These are phyloP conservation scores for Leptographium wingfieldii DNA, from an alignment of 2,329 filamentous ascomycete genomes.

Conservation along the genomic window DNA sequence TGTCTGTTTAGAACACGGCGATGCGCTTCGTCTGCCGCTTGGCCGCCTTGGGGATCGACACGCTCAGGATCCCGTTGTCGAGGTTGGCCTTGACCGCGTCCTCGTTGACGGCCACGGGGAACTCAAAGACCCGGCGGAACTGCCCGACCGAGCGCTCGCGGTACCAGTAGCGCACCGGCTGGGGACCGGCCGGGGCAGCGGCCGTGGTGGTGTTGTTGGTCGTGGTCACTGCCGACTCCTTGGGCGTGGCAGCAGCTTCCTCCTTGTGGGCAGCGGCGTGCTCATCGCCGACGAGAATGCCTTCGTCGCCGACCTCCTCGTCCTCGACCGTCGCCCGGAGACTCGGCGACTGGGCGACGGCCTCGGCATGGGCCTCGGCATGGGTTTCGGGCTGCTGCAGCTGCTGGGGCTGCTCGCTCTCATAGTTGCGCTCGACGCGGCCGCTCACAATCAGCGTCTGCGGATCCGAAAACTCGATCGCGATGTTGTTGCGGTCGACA, in stretches of 20 bases:
- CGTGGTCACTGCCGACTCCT: neutral
- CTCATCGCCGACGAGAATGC: slow-evolving; percentile 15
- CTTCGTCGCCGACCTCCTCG: slow-evolving; percentile 24
- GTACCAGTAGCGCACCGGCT: slow-evolving; percentile 47
- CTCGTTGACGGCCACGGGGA: slow-evolving; percentile 51
- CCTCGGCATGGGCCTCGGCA: slow-evolving; percentile 13
- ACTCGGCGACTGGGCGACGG: slow-evolving; percentile 19
- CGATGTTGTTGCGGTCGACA: slow-evolving; percentile 58
- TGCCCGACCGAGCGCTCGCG: slow-evolving; percentile 53
- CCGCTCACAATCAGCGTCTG: slow-evolving; percentile 63
- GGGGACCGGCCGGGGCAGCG: slow-evolving; percentile 11
- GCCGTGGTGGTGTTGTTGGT: neutral
- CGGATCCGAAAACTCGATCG: slow-evolving; percentile 66
- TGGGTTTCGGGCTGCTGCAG: neutral
- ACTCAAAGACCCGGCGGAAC: slow-evolving; percentile 57
- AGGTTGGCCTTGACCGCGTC: slow-evolving; percentile 48
- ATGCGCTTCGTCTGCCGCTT: slow-evolving; percentile 46
- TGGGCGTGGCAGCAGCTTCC: neutral
- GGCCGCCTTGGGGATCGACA: slow-evolving; percentile 54
- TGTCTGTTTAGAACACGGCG: slow-evolving; percentile 31
- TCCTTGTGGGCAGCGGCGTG: slow-evolving; percentile 14
- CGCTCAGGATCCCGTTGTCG: slow-evolving; percentile 51
- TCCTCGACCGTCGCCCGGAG: slow-evolving; percentile 57
- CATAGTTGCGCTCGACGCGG: slow-evolving; percentile 50
- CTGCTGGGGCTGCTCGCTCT: slow-evolving; percentile 11